These are phyloP conservation scores for Farysia itapuensis DNA, from an alignment of 1,284 basidiomycete species.

Conservation along the genomic window DNA sequence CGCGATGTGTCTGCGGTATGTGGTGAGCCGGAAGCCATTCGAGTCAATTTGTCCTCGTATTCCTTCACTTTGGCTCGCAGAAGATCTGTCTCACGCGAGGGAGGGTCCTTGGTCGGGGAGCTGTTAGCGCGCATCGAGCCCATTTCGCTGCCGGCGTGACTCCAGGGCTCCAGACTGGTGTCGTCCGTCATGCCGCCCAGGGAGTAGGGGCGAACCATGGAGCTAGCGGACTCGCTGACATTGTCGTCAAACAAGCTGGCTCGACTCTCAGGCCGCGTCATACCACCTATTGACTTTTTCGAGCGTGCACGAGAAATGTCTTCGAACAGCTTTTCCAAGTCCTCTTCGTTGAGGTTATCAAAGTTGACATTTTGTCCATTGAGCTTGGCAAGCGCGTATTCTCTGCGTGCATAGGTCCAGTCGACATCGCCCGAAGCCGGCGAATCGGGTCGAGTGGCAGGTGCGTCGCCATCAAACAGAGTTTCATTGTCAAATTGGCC, in stretches of 20 bases:
- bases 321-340: constrained; percentile 55
- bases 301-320: constrained; percentile 46
- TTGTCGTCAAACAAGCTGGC: constrained; percentile 51
- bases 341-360: constrained; percentile 52
- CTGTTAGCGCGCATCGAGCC: constrained; percentile 24
- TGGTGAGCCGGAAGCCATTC: constrained; percentile 16
- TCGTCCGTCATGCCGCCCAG: constrained; percentile 51
- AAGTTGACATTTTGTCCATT: constrained; percentile 54
- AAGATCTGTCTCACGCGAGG: constrained; percentile 26
- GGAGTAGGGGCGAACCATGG: constrained; percentile 44
- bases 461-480: constrained; percentile 17
- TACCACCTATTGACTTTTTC: constrained; percentile 50
- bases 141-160: constrained; percentile 39
- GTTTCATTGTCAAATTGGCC: constrained; percentile 46
- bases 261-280: constrained; percentile 43
- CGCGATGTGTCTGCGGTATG: constrained; percentile 7
- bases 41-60: constrained; percentile 46
- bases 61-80: constrained; percentile 47
- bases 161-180: constrained; percentile 53
- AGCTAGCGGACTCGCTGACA: constrained; percentile 43
- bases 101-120: constrained; percentile 16
- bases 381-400: constrained; percentile 47
- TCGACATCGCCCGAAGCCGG: constrained; percentile 51
- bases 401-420: constrained; percentile 53
- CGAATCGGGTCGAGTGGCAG: constrained; percentile 43